phyloP scores from a whole-genome alignment of 2,329 filamentous ascomycete species.

The Scytalidium lignicola region DNA sequence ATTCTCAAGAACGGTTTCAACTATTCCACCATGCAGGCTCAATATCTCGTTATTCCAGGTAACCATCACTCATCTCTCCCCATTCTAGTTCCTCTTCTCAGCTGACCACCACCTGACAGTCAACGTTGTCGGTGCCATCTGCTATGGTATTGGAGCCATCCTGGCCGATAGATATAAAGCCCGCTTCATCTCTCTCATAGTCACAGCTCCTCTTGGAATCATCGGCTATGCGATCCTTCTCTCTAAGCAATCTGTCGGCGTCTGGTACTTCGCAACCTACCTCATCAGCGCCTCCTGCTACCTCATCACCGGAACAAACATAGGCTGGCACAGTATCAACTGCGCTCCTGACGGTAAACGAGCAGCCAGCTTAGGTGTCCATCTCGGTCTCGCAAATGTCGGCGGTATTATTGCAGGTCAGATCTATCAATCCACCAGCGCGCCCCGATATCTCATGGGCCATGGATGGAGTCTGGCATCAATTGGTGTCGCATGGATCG shows the following conservation, averaged over 20 bases:
- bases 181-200: conserved; percentile 32
- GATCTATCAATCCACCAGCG: conserved; percentile 30
- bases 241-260: conserved; percentile 39
- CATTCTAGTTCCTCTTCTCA: background rate
- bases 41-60: conserved; percentile 33
- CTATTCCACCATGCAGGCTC: conserved; percentile 32
- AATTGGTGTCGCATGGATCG: conserved; percentile 31
- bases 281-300: conserved; percentile 24
- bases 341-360: conserved; percentile 40
- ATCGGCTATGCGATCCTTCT: conserved; percentile 45
- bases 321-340: conserved; percentile 12
- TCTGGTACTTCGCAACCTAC: conserved; percentile 44
- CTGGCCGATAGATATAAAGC: conserved; percentile 32
- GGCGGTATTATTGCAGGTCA: conserved; percentile 32
- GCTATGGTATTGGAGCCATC: conserved; percentile 34
- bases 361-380: conserved; percentile 41
- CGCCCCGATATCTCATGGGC: conserved; percentile 25
- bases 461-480: conserved; percentile 4
- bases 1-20: conserved; percentile 35
- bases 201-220: conserved; percentile 31
- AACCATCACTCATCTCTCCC: background rate
- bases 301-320: conserved; percentile 1
- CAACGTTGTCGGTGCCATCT: conserved; percentile 35
- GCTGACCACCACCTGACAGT: conserved; percentile 13
- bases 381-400: conserved; percentile 44